Evolutionary conservation across 1,284 basidiomycete species (phyloP).

Genomic region (Exsudoporus floridanus): DNA sequence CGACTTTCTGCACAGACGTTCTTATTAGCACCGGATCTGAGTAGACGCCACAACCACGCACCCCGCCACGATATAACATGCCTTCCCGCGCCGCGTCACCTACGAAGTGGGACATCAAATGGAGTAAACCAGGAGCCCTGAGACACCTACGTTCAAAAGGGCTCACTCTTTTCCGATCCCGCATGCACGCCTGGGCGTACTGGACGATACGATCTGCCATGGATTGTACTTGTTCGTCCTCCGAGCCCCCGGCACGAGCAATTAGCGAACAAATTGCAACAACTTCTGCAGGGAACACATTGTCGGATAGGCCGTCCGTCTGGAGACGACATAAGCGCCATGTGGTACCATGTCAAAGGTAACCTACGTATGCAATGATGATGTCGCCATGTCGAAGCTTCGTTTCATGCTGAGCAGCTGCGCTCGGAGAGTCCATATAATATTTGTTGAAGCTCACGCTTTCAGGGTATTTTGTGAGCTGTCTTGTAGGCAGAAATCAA

Average conservation of each 20-base stretch:
- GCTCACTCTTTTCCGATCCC: slow-evolving; percentile 56
- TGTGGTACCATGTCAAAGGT: neutral
- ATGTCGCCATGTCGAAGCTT: slow-evolving; percentile 73
- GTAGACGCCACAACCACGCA: slow-evolving; percentile 34
- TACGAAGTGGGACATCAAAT: slow-evolving; percentile 26
- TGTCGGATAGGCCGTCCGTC: slow-evolving; percentile 88
- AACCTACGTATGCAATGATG: slow-evolving; percentile 65
- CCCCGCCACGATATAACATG: slow-evolving; percentile 67
- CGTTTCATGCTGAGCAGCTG: slow-evolving; percentile 64
- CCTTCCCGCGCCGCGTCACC: slow-evolving; percentile 62
- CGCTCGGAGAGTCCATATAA: slow-evolving; percentile 58
- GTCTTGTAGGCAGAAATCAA: slow-evolving; percentile 42
- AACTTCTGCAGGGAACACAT: slow-evolving; percentile 76
- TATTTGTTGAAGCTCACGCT: slow-evolving; percentile 47
- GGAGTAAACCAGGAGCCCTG: neutral
- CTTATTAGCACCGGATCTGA: slow-evolving; percentile 17
- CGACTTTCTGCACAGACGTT: slow-evolving; percentile 49
- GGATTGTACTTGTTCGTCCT: slow-evolving; percentile 60
- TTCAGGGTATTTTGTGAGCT: slow-evolving; percentile 66
- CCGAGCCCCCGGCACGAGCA: slow-evolving; percentile 52
- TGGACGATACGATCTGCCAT: slow-evolving; percentile 73
- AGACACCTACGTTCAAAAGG: slow-evolving; percentile 65
- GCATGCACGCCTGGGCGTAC: slow-evolving; percentile 70
- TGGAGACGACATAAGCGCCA: slow-evolving; percentile 36
- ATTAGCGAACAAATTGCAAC: slow-evolving; percentile 65